Base-by-base conservation (phyloP, 805 yeast species). In the Wickerhamiella hasegawae region DNA sequence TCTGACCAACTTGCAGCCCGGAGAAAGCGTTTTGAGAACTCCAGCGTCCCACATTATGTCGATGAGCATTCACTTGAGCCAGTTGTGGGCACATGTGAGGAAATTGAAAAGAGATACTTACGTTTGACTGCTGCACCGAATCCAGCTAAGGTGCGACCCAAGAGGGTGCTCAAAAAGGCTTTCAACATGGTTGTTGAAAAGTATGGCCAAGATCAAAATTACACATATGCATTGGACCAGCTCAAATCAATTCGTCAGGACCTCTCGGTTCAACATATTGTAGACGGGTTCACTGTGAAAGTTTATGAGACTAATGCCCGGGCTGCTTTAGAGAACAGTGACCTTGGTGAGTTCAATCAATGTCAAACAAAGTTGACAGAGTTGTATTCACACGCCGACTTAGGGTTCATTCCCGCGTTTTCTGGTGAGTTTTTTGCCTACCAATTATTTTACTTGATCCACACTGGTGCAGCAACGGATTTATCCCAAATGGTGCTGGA, bases 311-410 rank as follows among this genome's bases (percentile, higher is more conserved):
- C 74, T 3, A 93, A 87, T 55, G 90, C 90, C 3, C 69, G 84
- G 33, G 61, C 85, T n/a, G 93, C 96, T 0, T 66, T 87, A 26
- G 78, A 74, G 45, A 75, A 78, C 49, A 66, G 69, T 28, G 98
- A 87, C 54, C 58, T 87, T 42, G 96, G 96, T 8, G 97, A 90
- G 54, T 84, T 80, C 54, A 90, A 90, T 58, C 96, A 87, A 54
- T 90, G 97, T 53, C 93, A 80, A 54, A 72, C 92, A 12, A 82
- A 83, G 47, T 58, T 90, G 34, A 70, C 70, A 42, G 62, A 67
- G 31, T 59, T 85, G 18, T 85, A 77, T 49, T 68, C 61, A 19
- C 46, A 48, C 19, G 17, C 33, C 18, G 59, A 60, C 4, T 31
- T 39, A 18, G 23, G 27, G 14, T 39, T 18, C 17, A 54, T 57